Conservation (phyloP, 306 rosid species). For the Luffa acutangula region DNA sequence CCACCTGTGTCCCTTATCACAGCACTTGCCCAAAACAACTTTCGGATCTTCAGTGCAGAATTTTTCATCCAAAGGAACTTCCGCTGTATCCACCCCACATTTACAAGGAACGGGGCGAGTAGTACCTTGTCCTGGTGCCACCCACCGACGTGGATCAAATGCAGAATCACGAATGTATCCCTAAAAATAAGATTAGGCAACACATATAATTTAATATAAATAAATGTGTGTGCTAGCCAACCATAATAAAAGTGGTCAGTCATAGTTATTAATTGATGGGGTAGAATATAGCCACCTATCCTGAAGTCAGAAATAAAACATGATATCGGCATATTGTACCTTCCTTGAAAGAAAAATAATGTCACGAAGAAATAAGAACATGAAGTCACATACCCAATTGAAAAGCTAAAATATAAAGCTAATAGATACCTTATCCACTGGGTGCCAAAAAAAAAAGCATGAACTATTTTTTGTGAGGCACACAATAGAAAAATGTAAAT, state of each 20-base stretch:
- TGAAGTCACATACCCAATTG: background rate
- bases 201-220: background rate
- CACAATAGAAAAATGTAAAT: too few species aligned
- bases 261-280: background rate
- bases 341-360: background rate
- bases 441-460: too few species aligned
- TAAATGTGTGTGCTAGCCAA: background rate
- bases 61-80: conserved; percentile 61
- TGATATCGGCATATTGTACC: background rate
- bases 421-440: too few species aligned
- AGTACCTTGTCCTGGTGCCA: conserved; percentile 75
- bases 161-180: conserved; percentile 72
- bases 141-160: conserved; percentile 96
- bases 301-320: background rate
- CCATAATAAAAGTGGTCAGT: background rate
- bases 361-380: background rate
- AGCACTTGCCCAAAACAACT: conserved; percentile 62
- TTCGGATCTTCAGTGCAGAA: conserved; percentile 66
- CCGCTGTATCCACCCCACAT: conserved; percentile 68
- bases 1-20: conserved; percentile 91
- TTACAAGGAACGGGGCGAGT: conserved; percentile 47
- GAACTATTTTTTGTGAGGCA: too few species aligned
- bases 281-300: background rate
- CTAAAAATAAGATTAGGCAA: conserved; percentile 20
- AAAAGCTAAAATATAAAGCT: background rate